Evolutionary conservation across 257 asterid species (phyloP).

Genomic region (Forsythia viridissima): DNA sequence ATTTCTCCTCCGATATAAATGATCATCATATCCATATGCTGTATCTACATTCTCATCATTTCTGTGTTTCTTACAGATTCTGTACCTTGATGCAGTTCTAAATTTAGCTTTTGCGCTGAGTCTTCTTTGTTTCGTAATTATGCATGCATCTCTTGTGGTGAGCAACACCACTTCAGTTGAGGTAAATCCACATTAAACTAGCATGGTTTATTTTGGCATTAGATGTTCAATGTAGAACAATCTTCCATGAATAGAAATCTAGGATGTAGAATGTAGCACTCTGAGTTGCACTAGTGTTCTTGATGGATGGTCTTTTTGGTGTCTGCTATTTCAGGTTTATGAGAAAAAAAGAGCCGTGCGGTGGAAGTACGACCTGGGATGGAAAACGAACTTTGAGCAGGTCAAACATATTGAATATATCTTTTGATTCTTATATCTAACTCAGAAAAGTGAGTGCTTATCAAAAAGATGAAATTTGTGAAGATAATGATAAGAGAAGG

Average conservation of each 20-base stretch:
- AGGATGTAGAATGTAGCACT: conserved; percentile 11
- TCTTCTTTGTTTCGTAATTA: conserved; percentile 78
- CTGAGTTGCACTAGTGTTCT: conserved; percentile 11
- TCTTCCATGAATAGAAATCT: not conserved
- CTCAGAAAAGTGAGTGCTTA: not conserved
- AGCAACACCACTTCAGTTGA: conserved; percentile 89
- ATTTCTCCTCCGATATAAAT: conserved; percentile 20
- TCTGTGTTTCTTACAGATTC: conserved; percentile 65
- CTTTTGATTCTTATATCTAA: not conserved
- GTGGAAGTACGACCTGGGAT: conserved; percentile 80
- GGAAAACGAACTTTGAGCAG: conserved; percentile 84
- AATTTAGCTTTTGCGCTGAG: conserved; percentile 87
- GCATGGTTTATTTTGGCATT: not conserved
- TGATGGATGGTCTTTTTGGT: conserved; percentile 16
- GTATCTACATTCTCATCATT: conserved; percentile 45
- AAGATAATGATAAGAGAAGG: too few relatives aligned
- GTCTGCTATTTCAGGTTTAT: conserved; percentile 55
- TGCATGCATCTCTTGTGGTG: conserved; percentile 65
- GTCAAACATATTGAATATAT: conserved; percentile 25
- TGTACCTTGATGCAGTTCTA: conserved; percentile 84
- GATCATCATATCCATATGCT: conserved; percentile 8
- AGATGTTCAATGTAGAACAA: too few relatives aligned
- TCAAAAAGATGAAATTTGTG: not conserved
- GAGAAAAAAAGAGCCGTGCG: conserved; percentile 58
- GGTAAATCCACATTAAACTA: conserved; percentile 38